A percentile compares a stretch with the other conserved stretches of the same genome.
Evolutionary conservation across 768 basidiomycete species (phyloP).

Genomic region (Rhodosporidiobolus sp.): DNA sequence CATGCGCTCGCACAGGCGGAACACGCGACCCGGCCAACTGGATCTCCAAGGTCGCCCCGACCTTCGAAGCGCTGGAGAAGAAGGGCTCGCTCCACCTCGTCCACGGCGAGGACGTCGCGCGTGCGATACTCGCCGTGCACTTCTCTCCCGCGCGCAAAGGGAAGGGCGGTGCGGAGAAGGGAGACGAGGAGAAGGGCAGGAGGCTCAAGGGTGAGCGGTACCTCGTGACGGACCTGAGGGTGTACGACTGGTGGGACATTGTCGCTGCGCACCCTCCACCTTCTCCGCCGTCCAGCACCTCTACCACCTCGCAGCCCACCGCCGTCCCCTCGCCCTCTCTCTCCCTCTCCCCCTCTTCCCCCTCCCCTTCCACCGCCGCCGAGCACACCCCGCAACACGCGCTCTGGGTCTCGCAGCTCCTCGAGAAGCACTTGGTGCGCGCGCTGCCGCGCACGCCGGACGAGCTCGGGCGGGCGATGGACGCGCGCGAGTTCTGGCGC

Average conservation of each 20-base stretch:
- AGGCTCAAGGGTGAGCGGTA: conserved; percentile 5
- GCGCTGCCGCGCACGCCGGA: conserved; percentile 58
- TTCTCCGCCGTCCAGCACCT: neutral
- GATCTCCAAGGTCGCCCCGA: conserved; percentile 58
- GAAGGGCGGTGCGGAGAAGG: neutral
- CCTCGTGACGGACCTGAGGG: conserved; percentile 40
- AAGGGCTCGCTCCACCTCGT: conserved; percentile 65
- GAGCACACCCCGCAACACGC: conserved; percentile 50
- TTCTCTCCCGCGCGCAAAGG: conserved; percentile 46
- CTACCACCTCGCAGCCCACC: neutral
- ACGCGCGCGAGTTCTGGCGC: conserved; percentile 63
- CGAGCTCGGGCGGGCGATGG: conserved; percentile 57
- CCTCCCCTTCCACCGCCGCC: neutral
- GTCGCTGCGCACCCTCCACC: conserved; percentile 55
- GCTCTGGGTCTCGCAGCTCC: conserved; percentile 61
- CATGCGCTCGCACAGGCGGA: conserved; percentile 51
- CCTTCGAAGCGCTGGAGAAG: conserved; percentile 56
- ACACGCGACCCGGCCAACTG: conserved; percentile 56
- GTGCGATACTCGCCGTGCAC: conserved; percentile 62
- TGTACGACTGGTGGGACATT: conserved; percentile 68
- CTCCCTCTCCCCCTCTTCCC: neutral
- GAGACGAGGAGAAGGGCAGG: neutral
- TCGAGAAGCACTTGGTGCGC: conserved; percentile 56
- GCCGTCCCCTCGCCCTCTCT: conserved; percentile 53
- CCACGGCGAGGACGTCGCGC: conserved; percentile 61